Evolutionary conservation across 2,329 filamentous ascomycete species (phyloP).

Genomic region (Leptodontidium sp.): DNA sequence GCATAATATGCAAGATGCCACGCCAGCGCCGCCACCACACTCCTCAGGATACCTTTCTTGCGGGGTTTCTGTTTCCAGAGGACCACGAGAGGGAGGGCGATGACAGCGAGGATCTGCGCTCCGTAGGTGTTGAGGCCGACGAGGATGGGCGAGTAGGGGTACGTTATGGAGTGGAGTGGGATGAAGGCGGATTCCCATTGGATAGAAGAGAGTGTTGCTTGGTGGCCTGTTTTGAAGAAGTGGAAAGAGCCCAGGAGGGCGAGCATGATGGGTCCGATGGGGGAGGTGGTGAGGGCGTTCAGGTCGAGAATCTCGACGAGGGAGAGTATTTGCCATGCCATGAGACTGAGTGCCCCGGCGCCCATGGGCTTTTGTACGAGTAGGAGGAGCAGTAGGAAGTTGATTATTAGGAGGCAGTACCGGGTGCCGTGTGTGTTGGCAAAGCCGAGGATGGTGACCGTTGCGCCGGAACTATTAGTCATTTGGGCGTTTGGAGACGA

Average conservation of each 20-base stretch:
- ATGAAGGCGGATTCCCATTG: constrained; percentile 98
- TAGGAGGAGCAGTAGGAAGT: constrained; percentile 78
- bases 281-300: constrained; percentile 66
- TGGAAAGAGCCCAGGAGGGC: constrained; percentile 91
- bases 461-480: constrained; percentile 52
- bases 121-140: constrained; percentile 88
- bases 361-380: constrained; percentile 96
- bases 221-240: constrained; percentile 98
- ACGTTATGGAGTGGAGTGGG: constrained; percentile 80
- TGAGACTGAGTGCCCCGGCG: constrained; percentile 79
- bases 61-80: constrained; percentile 90
- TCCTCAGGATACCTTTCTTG: constrained; percentile 57
- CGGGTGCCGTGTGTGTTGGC: constrained; percentile 92
- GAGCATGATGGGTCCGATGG: constrained; percentile 85
- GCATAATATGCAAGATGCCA: constrained; percentile 85
- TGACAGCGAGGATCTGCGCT: constrained; percentile 83
- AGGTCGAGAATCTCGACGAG: constrained; percentile 71
- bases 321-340: constrained; percentile 89
- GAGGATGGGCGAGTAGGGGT: constrained; percentile 88
- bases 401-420: constrained; percentile 84
- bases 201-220: constrained; percentile 84
- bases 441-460: constrained; percentile 86
- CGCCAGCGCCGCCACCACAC: constrained; percentile 73
- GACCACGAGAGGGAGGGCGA: constrained; percentile 80
- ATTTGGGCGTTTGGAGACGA: constrained; percentile 34